A percentile compares a stretch with the other conserved stretches of the same genome.
Evolutionary conservation across 306 rosid genomes (phyloP).

Genomic region (Ormosia semicastrata): DNA sequence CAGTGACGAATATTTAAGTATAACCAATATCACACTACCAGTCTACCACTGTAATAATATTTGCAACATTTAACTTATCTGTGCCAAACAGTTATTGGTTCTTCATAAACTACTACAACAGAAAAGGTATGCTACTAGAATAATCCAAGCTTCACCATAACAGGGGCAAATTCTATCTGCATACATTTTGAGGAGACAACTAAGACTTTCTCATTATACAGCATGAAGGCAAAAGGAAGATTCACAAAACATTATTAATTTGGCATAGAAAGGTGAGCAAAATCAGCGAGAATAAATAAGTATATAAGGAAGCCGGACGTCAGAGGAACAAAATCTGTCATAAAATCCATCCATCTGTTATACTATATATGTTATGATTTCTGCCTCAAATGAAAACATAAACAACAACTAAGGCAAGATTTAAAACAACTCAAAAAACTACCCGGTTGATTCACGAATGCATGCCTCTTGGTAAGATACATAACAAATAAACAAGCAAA

Average conservation of each 20-base stretch:
- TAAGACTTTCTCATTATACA: conserved; percentile 2
- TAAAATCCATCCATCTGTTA: neutral
- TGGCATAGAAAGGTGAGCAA: neutral
- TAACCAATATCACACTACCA: neutral
- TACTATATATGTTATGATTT: neutral
- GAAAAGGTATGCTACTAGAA: neutral
- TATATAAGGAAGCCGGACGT: neutral
- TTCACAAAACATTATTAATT: neutral
- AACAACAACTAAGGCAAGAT: neutral
- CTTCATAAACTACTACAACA: neutral
- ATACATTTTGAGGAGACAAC: neutral
- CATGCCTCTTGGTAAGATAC: neutral
- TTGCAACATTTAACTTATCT: neutral
- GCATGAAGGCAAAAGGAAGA: conserved; percentile 8
- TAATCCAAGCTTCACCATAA: neutral
- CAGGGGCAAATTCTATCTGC: neutral
- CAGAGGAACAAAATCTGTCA: neutral
- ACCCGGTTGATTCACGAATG: neutral
- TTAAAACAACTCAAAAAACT: neutral
- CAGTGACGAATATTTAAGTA: neutral
- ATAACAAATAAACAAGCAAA: neutral
- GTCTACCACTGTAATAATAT: neutral
- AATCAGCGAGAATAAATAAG: neutral
- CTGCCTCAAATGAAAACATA: conserved; percentile 2
- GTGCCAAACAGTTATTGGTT: neutral